Percentiles rank a stretch among this genome's conserved stretches.
These are phyloP conservation scores for Porogramme epimiltina DNA, from an alignment of 1,284 basidiomycete genomes.

Conservation along the genomic window DNA sequence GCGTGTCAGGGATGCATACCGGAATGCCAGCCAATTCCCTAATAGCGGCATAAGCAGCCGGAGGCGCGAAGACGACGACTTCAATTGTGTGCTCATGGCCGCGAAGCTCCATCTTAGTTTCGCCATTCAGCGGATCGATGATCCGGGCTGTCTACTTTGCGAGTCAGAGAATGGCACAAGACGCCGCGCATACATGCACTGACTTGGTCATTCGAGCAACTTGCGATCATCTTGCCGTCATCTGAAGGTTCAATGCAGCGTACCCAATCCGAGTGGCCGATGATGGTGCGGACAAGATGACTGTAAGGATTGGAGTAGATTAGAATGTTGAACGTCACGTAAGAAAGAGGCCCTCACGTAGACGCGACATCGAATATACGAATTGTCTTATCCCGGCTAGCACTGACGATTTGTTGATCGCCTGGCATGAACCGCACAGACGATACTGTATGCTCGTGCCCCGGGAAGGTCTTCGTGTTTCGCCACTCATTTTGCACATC, in stretches of 20 bases:
- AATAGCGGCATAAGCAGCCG: slow-evolving; percentile 55
- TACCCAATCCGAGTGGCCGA: slow-evolving; percentile 74
- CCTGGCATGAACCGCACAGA: slow-evolving; percentile 73
- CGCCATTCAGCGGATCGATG: slow-evolving; percentile 62
- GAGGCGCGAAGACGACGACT: slow-evolving; percentile 61
- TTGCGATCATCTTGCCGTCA: slow-evolving; percentile 64
- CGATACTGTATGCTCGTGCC: slow-evolving; percentile 79
- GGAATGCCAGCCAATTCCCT: slow-evolving; percentile 36
- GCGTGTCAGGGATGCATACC: too few relatives aligned
- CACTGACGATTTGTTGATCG: slow-evolving; percentile 68
- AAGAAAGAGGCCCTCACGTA: slow-evolving; percentile 45
- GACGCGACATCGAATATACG: slow-evolving; percentile 75
- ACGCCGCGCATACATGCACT: slow-evolving; percentile 25
- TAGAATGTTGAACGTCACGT: neutral
- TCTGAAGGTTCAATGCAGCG: slow-evolving; percentile 58
- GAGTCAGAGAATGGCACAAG: neutral
- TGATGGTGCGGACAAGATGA: slow-evolving; percentile 61
- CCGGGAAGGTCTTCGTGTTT: slow-evolving; percentile 71
- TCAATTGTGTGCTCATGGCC: slow-evolving; percentile 83
- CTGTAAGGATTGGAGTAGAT: slow-evolving; percentile 26
- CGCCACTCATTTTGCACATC: slow-evolving; percentile 74
- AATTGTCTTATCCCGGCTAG: slow-evolving; percentile 74
- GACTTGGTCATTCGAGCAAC: slow-evolving; percentile 73
- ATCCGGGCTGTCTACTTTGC: slow-evolving; percentile 59
- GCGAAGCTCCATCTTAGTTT: slow-evolving; percentile 67